Conservation (phyloP, 2,329 filamentous ascomycete species). For the Xylaria sp. region DNA sequence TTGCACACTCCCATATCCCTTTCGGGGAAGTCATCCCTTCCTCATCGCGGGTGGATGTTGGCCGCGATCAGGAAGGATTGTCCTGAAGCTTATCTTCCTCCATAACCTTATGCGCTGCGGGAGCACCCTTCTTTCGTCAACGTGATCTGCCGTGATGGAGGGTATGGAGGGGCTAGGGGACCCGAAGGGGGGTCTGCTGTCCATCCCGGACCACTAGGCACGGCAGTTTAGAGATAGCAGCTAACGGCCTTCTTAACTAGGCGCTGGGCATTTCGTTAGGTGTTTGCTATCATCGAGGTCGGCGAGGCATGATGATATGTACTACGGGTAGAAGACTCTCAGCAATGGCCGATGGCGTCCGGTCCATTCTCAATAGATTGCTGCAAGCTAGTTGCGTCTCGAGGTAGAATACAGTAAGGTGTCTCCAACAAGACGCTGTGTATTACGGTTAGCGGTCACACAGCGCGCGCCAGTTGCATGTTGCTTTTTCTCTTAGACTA, state of each 20-base stretch:
- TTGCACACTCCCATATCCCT: constrained; percentile 15
- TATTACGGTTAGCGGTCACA: constrained; percentile 28
- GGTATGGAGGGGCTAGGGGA: constrained; percentile 33
- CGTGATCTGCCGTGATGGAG: constrained; percentile 43
- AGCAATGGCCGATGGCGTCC: constrained; percentile 15
- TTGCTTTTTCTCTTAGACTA: constrained; percentile 13
- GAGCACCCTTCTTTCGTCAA: constrained; percentile 43
- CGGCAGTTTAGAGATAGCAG: constrained; percentile 33
- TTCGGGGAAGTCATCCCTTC: constrained; percentile 33
- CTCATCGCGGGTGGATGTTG: constrained; percentile 30
- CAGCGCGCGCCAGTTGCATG: not conserved
- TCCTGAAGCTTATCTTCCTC: constrained; percentile 33
- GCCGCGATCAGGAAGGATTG: constrained; percentile 33
- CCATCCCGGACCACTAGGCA: constrained; percentile 33
- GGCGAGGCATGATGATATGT: constrained; percentile 20
- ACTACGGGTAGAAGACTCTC: not conserved
- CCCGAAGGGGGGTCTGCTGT: constrained; percentile 35
- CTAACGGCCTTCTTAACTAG: constrained; percentile 45
- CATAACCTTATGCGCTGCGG: constrained; percentile 40
- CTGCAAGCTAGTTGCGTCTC: constrained; percentile 20
- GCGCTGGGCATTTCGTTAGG: constrained; percentile 39
- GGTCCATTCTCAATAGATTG: constrained; percentile 32
- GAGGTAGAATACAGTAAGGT: constrained; percentile 6
- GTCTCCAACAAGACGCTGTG: constrained; percentile 22
- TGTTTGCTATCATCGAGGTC: constrained; percentile 27